These are phyloP conservation scores for Nakazawaea ambrosiae DNA, from an alignment of 805 yeast genomes.

Conservation along the genomic window DNA sequence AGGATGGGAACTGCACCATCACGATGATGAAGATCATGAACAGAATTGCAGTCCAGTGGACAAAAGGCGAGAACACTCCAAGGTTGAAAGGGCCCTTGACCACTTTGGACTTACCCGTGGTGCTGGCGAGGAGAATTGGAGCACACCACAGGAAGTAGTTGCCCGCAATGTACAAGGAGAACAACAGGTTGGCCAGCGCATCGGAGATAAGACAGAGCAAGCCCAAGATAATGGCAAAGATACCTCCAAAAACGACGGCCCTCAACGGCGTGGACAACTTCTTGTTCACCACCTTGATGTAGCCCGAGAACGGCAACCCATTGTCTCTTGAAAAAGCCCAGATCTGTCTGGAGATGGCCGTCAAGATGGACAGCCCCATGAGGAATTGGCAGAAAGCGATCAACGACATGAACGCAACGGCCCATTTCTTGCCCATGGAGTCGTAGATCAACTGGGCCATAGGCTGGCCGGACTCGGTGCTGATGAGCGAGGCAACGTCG, in stretches of 20 bases:
- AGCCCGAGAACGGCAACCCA: conserved; percentile 57
- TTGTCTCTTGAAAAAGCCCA: conserved; percentile 77
- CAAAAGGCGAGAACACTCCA: conserved; percentile 40
- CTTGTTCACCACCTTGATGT: conserved; percentile 50
- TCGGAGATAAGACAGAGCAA: conserved; percentile 49
- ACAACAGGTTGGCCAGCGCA: conserved; percentile 57
- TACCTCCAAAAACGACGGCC: conserved; percentile 51
- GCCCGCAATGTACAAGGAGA: conserved; percentile 57
- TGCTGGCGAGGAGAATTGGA: conserved; percentile 48
- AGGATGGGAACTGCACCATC: conserved; percentile 56
- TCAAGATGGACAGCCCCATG: conserved; percentile 57
- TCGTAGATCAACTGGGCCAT: conserved; percentile 60
- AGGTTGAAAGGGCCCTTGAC: conserved; percentile 62
- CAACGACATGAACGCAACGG: conserved; percentile 53
- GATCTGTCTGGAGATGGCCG: conserved; percentile 63
- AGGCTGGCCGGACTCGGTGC: conserved; percentile 47
- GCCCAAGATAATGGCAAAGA: conserved; percentile 46
- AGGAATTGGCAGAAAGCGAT: conserved; percentile 55
- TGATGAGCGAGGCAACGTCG: conserved; percentile 35
- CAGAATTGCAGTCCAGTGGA: conserved; percentile 38
- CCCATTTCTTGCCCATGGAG: conserved; percentile 58
- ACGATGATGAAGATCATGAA: conserved; percentile 50
- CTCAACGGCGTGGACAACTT: conserved; percentile 55
- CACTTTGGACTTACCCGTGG: conserved; percentile 42
- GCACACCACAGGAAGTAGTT: conserved; percentile 57